Conservation (phyloP, 169 alveolate genomes). For the Cryptosporidium andersoni region DNA sequence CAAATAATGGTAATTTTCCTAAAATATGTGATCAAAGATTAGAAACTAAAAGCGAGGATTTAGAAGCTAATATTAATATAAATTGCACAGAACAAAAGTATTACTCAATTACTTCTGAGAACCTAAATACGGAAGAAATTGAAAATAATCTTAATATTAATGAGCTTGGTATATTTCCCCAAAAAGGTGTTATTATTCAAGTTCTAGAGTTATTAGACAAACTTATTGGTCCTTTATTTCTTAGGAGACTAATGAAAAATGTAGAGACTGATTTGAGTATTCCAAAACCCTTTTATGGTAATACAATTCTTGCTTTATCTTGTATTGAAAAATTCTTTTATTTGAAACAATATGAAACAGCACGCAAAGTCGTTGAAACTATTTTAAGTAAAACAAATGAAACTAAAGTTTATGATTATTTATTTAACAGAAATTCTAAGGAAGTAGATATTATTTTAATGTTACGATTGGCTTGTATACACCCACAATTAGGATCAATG, state of each 20-base stretch:
- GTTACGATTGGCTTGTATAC: conserved; percentile 76
- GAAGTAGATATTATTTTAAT: conserved; percentile 70
- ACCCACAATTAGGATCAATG: conserved; percentile 76
- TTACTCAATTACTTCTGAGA: background rate
- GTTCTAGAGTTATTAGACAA: conserved; percentile 14
- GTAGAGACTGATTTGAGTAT: conserved; percentile 35
- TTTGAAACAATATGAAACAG: conserved; percentile 72
- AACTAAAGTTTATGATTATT: background rate
- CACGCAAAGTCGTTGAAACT: background rate
- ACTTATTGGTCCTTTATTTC: conserved; percentile 20
- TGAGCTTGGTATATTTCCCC: background rate
- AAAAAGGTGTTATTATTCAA: conserved; percentile 3
- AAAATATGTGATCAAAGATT: background rate
- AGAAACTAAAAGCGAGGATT: background rate
- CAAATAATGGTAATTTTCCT: background rate
- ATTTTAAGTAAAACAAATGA: background rate
- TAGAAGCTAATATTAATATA: background rate
- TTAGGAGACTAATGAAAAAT: conserved; percentile 57
- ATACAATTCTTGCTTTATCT: conserved; percentile 53
- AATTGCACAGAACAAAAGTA: background rate
- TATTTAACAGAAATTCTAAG: background rate
- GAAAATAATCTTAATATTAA: background rate
- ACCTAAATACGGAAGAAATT: background rate
- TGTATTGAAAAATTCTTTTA: conserved; percentile 75
- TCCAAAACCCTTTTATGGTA: conserved; percentile 39